phyloP scores from a whole-genome alignment of 1,139 yeast species.

The Arxiozyma heterogenica region DNA sequence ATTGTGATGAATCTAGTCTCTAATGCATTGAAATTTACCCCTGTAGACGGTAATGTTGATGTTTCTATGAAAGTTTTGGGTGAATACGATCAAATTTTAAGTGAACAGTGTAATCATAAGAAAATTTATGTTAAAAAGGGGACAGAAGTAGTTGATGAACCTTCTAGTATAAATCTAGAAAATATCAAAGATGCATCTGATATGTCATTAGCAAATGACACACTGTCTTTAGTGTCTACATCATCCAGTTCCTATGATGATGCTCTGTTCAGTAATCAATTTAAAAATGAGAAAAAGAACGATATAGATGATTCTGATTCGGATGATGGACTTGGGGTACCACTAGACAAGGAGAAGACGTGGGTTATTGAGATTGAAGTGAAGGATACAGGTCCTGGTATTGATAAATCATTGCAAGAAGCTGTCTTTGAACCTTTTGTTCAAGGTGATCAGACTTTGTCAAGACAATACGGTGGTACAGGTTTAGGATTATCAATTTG shows the following conservation, averaged over 20 bases:
- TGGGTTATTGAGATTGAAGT: constrained; percentile 55
- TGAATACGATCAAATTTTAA: constrained; percentile 51
- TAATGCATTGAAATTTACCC: constrained; percentile 82
- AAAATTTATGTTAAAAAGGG: constrained; percentile 33
- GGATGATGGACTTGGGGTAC: constrained; percentile 16
- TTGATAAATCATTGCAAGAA: constrained; percentile 66
- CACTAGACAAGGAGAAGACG: constrained; percentile 17
- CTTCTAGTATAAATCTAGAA: not conserved
- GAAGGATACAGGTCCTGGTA: constrained; percentile 88
- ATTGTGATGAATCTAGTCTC: constrained; percentile 81
- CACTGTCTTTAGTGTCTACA: constrained; percentile 37
- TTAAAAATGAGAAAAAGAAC: constrained; percentile 29
- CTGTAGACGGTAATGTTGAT: constrained; percentile 70
- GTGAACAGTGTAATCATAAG: constrained; percentile 30
- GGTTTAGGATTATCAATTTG: constrained; percentile 92
- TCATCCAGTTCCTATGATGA: constrained; percentile 50
- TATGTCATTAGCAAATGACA: constrained; percentile 10
- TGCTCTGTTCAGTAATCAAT: constrained; percentile 45
- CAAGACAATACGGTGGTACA: constrained; percentile 90
- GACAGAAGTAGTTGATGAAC: constrained; percentile 10
- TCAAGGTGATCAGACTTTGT: constrained; percentile 91
- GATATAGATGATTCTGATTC: constrained; percentile 16
- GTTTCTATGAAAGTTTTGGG: constrained; percentile 61
- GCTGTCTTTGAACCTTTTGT: constrained; percentile 92
- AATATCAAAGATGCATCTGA: constrained; percentile 1